phyloP scores from a whole-genome alignment of 1,284 basidiomycete species.

The Irpex sp. region DNA sequence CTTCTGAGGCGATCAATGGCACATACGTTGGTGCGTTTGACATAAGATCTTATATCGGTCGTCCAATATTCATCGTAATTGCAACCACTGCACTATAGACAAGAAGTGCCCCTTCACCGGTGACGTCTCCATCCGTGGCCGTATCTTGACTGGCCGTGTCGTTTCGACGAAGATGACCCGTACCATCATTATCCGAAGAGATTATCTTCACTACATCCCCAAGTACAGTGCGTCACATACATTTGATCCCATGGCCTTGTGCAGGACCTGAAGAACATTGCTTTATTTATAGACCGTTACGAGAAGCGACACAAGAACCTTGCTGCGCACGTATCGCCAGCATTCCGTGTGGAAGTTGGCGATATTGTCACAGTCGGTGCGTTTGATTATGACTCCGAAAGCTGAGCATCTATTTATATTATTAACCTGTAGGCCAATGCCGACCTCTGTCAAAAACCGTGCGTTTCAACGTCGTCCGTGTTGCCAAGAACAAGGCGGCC shows the following conservation, averaged over 20 bases:
- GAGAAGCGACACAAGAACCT: slow-evolving; percentile 99
- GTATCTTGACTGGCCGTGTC: slow-evolving; percentile 96
- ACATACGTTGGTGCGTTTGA: slow-evolving; percentile 88
- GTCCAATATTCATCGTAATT: slow-evolving; percentile 2
- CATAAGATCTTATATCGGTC: neutral
- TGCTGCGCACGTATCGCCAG: slow-evolving; percentile 94
- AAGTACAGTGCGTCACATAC: slow-evolving; percentile 82
- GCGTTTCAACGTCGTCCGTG: slow-evolving; percentile 96
- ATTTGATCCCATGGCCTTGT: neutral
- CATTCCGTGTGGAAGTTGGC: slow-evolving; percentile 94
- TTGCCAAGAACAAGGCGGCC: slow-evolving; percentile 85
- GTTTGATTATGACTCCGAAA: slow-evolving; percentile 9
- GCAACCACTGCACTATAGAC: slow-evolving; percentile 49
- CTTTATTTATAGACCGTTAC: slow-evolving; percentile 69
- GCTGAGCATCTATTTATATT: neutral
- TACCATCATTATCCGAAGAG: slow-evolving; percentile 96
- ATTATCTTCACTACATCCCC: slow-evolving; percentile 98
- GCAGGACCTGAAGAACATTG: slow-evolving; percentile 15
- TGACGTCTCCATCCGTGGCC: slow-evolving; percentile 95
- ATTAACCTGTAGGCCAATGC: slow-evolving; percentile 74
- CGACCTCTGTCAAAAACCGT: slow-evolving; percentile 99
- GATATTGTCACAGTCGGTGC: slow-evolving; percentile 97
- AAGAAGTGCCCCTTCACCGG: slow-evolving; percentile 99
- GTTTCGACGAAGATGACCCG: slow-evolving; percentile 99
- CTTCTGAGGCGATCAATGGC: slow-evolving; percentile 92